Base-by-base conservation (phyloP, 768 basidiomycete species). In the Fibroporia radiculosa region DNA sequence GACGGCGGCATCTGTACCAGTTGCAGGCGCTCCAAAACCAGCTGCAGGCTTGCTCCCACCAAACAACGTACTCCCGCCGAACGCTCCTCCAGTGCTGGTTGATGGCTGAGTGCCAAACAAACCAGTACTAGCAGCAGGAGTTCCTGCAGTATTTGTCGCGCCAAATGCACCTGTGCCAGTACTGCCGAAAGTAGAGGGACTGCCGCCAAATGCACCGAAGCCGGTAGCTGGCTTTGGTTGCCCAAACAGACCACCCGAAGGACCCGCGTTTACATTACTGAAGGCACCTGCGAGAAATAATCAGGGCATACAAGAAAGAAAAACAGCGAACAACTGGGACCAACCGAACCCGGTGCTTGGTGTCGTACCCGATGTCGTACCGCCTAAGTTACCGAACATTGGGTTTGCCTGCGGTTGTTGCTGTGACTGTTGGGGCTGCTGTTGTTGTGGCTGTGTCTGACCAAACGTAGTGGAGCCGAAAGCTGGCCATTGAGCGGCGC, bases 191-290 rank as follows among this genome's bases (percentile, higher is more conserved):
- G 72, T 58, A 29, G 66, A 66, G 24, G 75, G 66, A 43, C 73
- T 67, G 24, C 74, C 77, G 37, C 81, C 73, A 60, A 88, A 88
- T 48, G 82, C 75, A 55, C 87, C 84, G 63, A 92, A 90, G 11
- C 83, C 86, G 10, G 78, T 68, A 3, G 80, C 59, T 31, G 85
- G 84, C 57, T 90, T 89, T 24, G 80, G 61, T 35, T 68, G 73
- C 28, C 81, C 82, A 48, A 89, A 89, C 32, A 77, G 62, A 18
- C 35, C 66, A 34, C 56, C 58, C 34, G 62, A 69, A 29, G 56
- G 63, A 44, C 68, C 51, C 25, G 66, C 55, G 51, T 63, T 75
- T 44, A 53, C 48, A 23, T 38, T 52, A 23, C 67, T 68, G 51
- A 75, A 74, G 16, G 67, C 55, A 26, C 72, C 70, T 65, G 38